These are phyloP conservation scores for Hypoxylon crocopeplum DNA, from an alignment of 495 filamentous ascomycete genomes.

Conservation along the genomic window DNA sequence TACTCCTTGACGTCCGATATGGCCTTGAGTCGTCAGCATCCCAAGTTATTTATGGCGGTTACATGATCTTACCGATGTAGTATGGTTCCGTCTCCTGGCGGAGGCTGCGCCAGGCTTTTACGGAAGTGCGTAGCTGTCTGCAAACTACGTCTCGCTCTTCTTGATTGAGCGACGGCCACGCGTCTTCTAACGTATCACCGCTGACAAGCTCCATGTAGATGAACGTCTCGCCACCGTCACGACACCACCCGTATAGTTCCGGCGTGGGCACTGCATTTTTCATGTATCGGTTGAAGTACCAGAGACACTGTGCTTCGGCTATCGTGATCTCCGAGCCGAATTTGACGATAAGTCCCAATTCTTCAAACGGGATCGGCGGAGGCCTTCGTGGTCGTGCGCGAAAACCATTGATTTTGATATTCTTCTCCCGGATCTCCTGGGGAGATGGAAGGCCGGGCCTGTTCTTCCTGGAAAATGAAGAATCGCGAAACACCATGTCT, in stretches of 20 bases:
- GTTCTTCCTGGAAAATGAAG: constrained; percentile 3
- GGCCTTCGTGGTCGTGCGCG: constrained; percentile 5
- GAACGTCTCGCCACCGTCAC: constrained; percentile 50
- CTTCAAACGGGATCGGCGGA: constrained; percentile 34
- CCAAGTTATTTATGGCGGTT: background rate
- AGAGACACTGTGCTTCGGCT: constrained; percentile 53
- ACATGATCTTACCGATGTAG: constrained; percentile 23
- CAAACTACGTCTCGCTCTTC: constrained; percentile 45
- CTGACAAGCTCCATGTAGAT: constrained; percentile 57
- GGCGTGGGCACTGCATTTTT: constrained; percentile 49
- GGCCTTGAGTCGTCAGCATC: constrained; percentile 27
- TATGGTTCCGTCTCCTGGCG: constrained; percentile 43
- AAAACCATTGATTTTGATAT: constrained; percentile 1
- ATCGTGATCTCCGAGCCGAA: constrained; percentile 44
- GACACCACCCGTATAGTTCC: constrained; percentile 56
- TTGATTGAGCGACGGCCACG: constrained; percentile 44
- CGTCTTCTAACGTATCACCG: constrained; percentile 47
- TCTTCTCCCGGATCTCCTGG: constrained; percentile 1
- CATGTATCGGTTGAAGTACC: constrained; percentile 48
- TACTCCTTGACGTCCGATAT: constrained; percentile 39
- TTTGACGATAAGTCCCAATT: constrained; percentile 53
- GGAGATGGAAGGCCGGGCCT: constrained; percentile 7
- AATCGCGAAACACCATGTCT: constrained; percentile 13
- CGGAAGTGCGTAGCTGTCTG: constrained; percentile 41
- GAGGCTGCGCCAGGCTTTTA: constrained; percentile 39